phyloP scores from a whole-genome alignment of 305 asterid genomes.

The Euphrasia arctica region DNA sequence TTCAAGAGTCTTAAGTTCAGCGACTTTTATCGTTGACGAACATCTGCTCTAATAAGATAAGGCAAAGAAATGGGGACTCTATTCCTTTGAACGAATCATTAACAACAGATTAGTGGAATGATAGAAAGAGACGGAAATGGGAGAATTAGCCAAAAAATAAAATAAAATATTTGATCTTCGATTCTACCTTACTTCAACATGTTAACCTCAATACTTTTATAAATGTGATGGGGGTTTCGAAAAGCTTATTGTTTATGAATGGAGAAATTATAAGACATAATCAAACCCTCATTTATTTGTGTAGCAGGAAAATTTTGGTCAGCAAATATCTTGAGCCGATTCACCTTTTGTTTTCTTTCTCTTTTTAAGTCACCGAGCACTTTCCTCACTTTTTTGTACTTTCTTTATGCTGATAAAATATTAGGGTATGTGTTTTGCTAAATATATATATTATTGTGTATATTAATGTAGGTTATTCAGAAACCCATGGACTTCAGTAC shows the following conservation, averaged over 20 bases:
- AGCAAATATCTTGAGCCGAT: constrained; percentile 2
- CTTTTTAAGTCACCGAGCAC: constrained; percentile 8
- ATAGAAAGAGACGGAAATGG: no score
- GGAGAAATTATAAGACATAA: not conserved
- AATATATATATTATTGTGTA: not conserved
- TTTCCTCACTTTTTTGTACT: not conserved
- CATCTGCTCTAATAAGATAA: no score
- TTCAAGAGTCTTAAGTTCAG: not conserved
- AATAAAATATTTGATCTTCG: not conserved
- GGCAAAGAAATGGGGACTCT: no score
- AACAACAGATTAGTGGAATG: no score
- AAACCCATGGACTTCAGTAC: constrained; percentile 88
- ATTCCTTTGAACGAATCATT: no score
- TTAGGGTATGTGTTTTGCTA: constrained; percentile 7
- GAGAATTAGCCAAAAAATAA: no score
- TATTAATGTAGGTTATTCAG: constrained; percentile 53
- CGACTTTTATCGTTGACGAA: no score
- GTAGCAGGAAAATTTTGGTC: constrained; percentile 13
- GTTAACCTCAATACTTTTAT: not conserved
- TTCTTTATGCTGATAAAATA: constrained; percentile 4
- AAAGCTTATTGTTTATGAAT: not conserved
- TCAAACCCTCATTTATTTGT: not conserved
- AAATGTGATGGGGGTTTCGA: not conserved
- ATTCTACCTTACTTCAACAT: not conserved
- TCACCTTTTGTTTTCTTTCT: constrained; percentile 1